Evolutionary conservation across 169 alveolate species (phyloP).

Genomic region (Eimeria acervulina): DNA sequence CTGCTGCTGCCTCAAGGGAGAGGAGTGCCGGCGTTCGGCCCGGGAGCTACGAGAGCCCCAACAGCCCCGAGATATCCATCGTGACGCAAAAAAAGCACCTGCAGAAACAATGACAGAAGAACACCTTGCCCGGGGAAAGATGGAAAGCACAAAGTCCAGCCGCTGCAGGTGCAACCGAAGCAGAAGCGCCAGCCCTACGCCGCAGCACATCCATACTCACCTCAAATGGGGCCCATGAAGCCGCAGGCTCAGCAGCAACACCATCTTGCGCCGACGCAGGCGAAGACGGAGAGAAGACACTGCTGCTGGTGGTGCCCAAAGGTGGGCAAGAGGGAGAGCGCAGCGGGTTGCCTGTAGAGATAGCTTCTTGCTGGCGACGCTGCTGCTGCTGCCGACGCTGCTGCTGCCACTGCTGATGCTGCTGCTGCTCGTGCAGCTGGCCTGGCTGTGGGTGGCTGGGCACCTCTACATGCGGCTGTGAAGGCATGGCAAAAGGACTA

Average conservation of each 20-base stretch:
- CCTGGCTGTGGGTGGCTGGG: not conserved
- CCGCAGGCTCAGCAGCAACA: conserved; percentile 35
- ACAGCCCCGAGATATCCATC: conserved; percentile 95
- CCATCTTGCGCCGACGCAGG: not conserved
- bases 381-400: not conserved
- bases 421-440: conserved; percentile 34
- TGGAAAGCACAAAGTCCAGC: not conserved
- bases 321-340: conserved; percentile 52
- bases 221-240: conserved; percentile 71
- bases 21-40: not conserved
- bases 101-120: not conserved
- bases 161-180: not conserved
- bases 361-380: not conserved
- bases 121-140: not conserved
- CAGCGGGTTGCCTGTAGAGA: not conserved
- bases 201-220: not conserved
- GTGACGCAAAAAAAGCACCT: conserved; percentile 90
- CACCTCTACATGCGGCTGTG: not conserved
- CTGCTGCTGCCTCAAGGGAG: not conserved
- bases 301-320: conserved; percentile 24
- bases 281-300: conserved; percentile 17
- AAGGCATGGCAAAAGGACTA: conserved; percentile 47
- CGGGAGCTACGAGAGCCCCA: conserved; percentile 92
- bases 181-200: not conserved
- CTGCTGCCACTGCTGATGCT: conserved; percentile 14